Evolutionary conservation across 169 alveolate genomes (phyloP), one percentile per base, ranked within the genome.

Genomic region (Prorocentrum cordatum): DNA sequence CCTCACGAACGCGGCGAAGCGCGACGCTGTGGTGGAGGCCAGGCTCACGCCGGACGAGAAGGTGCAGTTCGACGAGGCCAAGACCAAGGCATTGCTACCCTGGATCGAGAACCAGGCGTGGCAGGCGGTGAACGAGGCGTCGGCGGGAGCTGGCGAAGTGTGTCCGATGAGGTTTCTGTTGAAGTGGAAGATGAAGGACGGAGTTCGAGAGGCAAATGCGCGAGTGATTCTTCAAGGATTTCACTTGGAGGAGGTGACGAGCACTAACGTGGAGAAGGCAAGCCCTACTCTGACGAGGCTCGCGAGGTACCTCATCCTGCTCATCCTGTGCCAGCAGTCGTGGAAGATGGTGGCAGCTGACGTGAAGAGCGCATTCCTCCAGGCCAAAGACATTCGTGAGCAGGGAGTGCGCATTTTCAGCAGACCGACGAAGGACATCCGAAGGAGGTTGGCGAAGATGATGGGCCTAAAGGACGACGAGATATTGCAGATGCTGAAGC

Each of bases 171-270:
- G n/a, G n/a, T 72, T 72, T 27, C 24, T 72, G 45, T 29, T 47
- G 29, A 29, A 59, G 31, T 70, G 29, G 45, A 70, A 72, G 84
- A 31, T 14, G 32, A 45, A 31, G 7, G 66, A 42, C 2, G 66
- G 38, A 0, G 50, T 31, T 32, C 24, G 32, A 16, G 32, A 47
- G 50, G 67, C 70, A 5, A 26, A 72, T 26, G 84, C 84, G 14
- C 39, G 84, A 10, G 54, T 72, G 26, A 72, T 72, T 33, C 47
- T 72, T 0, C 84, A 72, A 26, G 68, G 68, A 3, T 72, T 72
- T 47, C 31, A 24, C 5, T 66, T 42, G 22, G 24, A 14, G 32
- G 83, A 71, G n/a, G 83, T 71, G 1, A 10, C 33, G 16, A 20
- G 36, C 29, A 4, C 7, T 2, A 71, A 42, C 6, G n/a, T 71